These are phyloP conservation scores for Cercophora scortea DNA, from an alignment of 495 filamentous ascomycete genomes.

Conservation along the genomic window DNA sequence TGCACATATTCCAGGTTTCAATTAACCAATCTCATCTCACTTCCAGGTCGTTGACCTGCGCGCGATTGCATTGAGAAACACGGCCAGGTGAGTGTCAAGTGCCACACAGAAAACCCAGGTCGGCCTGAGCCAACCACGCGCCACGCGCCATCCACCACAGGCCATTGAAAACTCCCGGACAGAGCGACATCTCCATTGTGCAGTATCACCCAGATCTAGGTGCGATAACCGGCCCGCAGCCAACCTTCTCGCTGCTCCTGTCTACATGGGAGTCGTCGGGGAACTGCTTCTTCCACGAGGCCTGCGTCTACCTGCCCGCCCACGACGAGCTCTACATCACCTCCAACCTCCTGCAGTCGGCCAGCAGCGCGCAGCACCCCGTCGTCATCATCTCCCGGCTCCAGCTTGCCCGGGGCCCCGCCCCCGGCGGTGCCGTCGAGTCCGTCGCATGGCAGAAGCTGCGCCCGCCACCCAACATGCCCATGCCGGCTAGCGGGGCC, in stretches of 20 bases:
- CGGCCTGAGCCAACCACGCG: neutral
- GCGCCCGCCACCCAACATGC: conserved; percentile 34
- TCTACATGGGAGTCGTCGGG: conserved; percentile 24
- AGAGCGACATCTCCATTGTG: conserved; percentile 6
- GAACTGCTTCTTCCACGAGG: conserved; percentile 53
- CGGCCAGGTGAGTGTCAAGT: neutral
- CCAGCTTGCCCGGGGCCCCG: neutral
- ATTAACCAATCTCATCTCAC: neutral
- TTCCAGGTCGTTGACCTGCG: neutral
- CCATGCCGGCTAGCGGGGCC: conserved; percentile 47
- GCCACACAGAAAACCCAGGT: too few species aligned
- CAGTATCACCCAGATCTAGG: conserved; percentile 16
- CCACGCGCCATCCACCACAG: neutral
- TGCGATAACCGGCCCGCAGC: conserved; percentile 7
- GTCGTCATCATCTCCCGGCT: conserved; percentile 35
- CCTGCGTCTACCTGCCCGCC: conserved; percentile 40
- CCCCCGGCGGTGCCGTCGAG: neutral
- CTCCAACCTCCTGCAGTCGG: conserved; percentile 41
- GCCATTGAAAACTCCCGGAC: neutral
- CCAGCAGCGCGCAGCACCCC: conserved; percentile 29
- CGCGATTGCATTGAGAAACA: neutral
- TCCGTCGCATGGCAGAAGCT: conserved; percentile 30
- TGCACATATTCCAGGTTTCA: too few species aligned
- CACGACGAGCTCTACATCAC: conserved; percentile 49
- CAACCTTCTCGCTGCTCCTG: conserved; percentile 29